A percentile compares a stretch with the other conserved stretches of the same genome.
These are phyloP conservation scores for Alternaria viburni DNA, from an alignment of 2,329 filamentous ascomycete genomes.

Conservation along the genomic window DNA sequence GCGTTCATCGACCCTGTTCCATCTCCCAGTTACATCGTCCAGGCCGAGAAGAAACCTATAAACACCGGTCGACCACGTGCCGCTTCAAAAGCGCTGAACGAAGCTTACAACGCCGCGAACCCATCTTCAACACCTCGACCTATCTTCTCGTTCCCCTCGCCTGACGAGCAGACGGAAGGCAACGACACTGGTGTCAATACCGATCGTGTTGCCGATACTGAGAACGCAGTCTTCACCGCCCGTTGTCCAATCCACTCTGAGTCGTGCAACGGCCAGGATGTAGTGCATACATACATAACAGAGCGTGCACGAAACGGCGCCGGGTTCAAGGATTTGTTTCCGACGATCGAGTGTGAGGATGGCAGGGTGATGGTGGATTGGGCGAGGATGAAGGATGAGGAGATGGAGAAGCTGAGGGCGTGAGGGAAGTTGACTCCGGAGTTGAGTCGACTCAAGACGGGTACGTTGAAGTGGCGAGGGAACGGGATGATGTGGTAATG, in stretches of 20 bases:
- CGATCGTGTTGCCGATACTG: background rate
- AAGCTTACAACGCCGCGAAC: slow-evolving; percentile 21
- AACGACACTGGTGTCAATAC: background rate
- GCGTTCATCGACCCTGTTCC: background rate
- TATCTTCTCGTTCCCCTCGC: background rate
- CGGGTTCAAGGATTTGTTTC: slow-evolving; percentile 27
- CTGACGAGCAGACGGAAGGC: background rate
- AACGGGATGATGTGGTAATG: background rate
- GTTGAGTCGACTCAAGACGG: too few species aligned
- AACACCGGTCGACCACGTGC: slow-evolving; percentile 20
- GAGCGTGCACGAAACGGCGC: background rate
- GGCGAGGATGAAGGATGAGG: slow-evolving; percentile 25
- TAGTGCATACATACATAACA: slow-evolving; percentile 17
- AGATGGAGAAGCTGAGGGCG: slow-evolving; percentile 11
- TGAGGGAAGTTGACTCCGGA: background rate
- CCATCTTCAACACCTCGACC: background rate
- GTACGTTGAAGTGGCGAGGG: background rate
- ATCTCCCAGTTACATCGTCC: background rate
- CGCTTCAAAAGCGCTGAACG: slow-evolving; percentile 25
- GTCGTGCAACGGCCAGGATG: slow-evolving; percentile 24
- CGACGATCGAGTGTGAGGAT: slow-evolving; percentile 13
- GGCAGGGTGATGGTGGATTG: slow-evolving; percentile 35
- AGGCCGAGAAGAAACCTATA: background rate
- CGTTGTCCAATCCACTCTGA: slow-evolving; percentile 28
- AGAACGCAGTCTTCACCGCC: background rate